Evolutionary conservation across 495 filamentous ascomycete species (phyloP).

Genomic region (Mytilinidion resinicola): DNA sequence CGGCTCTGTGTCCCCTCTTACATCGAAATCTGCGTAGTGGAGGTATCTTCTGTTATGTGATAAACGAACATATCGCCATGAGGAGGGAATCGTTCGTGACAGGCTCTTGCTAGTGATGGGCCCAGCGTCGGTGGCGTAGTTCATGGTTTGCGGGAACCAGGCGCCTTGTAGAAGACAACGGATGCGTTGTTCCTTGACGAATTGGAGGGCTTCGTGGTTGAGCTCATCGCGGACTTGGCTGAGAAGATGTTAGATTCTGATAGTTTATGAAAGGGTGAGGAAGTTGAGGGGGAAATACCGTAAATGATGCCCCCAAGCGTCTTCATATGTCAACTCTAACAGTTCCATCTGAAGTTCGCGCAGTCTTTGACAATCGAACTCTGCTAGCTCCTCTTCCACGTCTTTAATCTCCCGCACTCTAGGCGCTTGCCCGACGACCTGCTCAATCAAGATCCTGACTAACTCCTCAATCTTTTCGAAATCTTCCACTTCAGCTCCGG

Average conservation of each 20-base stretch:
- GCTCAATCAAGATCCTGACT: slow-evolving; percentile 83
- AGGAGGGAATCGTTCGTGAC: slow-evolving; percentile 36
- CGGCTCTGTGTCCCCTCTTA: slow-evolving; percentile 57
- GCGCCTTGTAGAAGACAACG: slow-evolving; percentile 82
- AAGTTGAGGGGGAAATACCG: slow-evolving; percentile 19
- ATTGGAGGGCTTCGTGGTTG: slow-evolving; percentile 85
- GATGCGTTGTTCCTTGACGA: slow-evolving; percentile 93
- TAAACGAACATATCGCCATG: slow-evolving; percentile 78
- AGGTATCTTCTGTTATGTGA: slow-evolving; percentile 88
- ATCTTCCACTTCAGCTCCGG: slow-evolving; percentile 74
- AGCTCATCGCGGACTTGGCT: slow-evolving; percentile 88
- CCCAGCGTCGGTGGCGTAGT: slow-evolving; percentile 37
- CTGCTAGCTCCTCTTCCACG: slow-evolving; percentile 79
- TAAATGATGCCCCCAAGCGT: slow-evolving; percentile 84
- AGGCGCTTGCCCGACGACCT: slow-evolving; percentile 76
- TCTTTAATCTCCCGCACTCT: slow-evolving; percentile 82
- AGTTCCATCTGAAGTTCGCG: slow-evolving; percentile 93
- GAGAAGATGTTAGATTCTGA: slow-evolving; percentile 12
- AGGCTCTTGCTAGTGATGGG: slow-evolving; percentile 36
- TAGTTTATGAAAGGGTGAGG: not conserved
- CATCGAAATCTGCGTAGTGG: slow-evolving; percentile 84
- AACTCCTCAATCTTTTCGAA: slow-evolving; percentile 89
- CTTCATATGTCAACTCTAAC: slow-evolving; percentile 83
- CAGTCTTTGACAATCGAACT: slow-evolving; percentile 70
- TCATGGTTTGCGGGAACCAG: slow-evolving; percentile 69